These are phyloP conservation scores for Fusarium solani-melongenae DNA, from an alignment of 2,329 filamentous ascomycete genomes.

Conservation along the genomic window DNA sequence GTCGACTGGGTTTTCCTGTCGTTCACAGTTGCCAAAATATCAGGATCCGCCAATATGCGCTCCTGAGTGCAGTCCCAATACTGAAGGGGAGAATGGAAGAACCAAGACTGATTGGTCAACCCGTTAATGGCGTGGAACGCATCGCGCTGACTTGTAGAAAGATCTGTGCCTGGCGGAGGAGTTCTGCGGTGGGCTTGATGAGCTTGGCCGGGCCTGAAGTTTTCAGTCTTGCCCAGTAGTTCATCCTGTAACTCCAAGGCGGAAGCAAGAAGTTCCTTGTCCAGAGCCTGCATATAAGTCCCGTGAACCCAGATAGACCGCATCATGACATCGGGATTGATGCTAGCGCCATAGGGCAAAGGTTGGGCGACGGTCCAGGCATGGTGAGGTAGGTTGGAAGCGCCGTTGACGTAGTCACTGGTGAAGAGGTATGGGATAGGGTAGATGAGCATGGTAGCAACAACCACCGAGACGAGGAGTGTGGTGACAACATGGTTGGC, in stretches of 20 bases:
- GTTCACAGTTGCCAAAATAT: constrained; percentile 78
- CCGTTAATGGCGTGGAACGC: constrained; percentile 69
- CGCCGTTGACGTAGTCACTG: constrained; percentile 76
- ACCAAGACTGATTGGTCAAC: constrained; percentile 73
- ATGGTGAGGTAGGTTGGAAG: constrained; percentile 79
- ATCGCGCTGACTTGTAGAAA: constrained; percentile 62
- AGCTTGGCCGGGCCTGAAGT: constrained; percentile 63
- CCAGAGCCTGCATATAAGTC: constrained; percentile 81
- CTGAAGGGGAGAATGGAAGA: constrained; percentile 84
- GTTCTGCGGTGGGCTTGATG: constrained; percentile 42
- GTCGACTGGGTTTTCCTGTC: constrained; percentile 70
- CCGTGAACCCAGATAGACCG: constrained; percentile 85
- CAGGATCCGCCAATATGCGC: constrained; percentile 66
- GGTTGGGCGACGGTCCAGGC: constrained; percentile 82
- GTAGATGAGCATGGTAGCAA: constrained; percentile 77
- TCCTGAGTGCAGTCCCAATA: constrained; percentile 80
- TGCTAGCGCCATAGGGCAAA: constrained; percentile 61
- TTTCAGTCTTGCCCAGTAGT: constrained; percentile 70
- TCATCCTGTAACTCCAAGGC: constrained; percentile 77
- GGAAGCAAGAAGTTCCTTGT: constrained; percentile 71
- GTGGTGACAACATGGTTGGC: constrained; percentile 79
- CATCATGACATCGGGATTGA: constrained; percentile 79
- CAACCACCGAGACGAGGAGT: constrained; percentile 78
- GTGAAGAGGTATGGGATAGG: constrained; percentile 81
- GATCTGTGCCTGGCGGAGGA: constrained; percentile 47